phyloP scores from a whole-genome alignment of 176 grass and related monocot genomes.

The Hordeum vulgare region DNA sequence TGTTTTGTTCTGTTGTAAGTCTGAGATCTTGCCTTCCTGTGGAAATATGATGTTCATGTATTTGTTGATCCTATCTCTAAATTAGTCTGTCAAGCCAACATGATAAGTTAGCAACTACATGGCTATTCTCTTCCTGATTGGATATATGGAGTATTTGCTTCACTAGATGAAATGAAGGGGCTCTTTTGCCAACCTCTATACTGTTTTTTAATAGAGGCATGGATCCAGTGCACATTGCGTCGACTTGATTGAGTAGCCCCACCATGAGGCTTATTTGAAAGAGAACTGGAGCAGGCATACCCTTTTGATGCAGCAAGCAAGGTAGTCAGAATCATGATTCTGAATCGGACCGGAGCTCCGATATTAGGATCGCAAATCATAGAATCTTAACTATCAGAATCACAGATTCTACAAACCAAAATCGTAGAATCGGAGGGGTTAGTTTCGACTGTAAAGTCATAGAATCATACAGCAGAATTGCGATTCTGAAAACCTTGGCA shows the following conservation, averaged over 20 bases:
- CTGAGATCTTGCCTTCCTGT: neutral
- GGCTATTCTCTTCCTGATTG: neutral
- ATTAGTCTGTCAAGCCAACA: neutral
- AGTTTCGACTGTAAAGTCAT: too few relatives aligned
- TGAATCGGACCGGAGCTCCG: too few relatives aligned
- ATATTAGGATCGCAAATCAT: too few relatives aligned
- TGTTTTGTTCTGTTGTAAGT: neutral
- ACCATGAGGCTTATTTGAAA: conserved; percentile 2
- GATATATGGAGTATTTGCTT: neutral
- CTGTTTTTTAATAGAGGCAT: neutral
- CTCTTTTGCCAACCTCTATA: neutral
- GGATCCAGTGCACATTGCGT: neutral
- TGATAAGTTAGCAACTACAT: neutral
- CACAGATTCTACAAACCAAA: too few relatives aligned
- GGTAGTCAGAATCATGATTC: too few relatives aligned
- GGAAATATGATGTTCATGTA: neutral
- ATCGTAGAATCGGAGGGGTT: too few relatives aligned
- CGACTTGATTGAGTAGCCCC: neutral
- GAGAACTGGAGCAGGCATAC: neutral
- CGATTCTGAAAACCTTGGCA: too few relatives aligned
- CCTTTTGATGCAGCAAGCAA: neutral
- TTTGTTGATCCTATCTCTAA: neutral
- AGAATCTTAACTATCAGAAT: too few relatives aligned
- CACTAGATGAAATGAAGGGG: neutral
- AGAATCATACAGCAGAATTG: too few relatives aligned